phyloP scores from a whole-genome alignment of 805 yeast genomes.

The Lipomyces spencermartinsiae region DNA sequence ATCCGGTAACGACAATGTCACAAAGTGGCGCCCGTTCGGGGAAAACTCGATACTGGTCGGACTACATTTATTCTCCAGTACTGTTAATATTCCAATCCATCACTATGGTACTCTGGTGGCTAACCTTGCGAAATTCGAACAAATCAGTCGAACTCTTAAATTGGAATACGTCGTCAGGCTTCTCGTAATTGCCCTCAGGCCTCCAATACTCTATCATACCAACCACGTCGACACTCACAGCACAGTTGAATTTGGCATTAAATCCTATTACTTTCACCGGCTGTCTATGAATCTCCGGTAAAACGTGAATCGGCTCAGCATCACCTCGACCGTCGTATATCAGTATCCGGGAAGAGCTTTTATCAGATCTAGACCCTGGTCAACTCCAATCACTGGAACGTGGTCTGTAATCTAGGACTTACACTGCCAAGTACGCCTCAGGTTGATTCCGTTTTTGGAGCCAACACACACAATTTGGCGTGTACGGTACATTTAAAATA shows the following conservation, averaged over 20 bases:
- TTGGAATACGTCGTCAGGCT: constrained; percentile 45
- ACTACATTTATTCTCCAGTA: constrained; percentile 38
- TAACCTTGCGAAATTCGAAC: constrained; percentile 47
- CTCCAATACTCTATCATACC: constrained; percentile 52
- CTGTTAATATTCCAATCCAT: background rate
- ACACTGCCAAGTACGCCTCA: constrained; percentile 32
- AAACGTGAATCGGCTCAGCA: constrained; percentile 27
- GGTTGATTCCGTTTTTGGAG: constrained; percentile 35
- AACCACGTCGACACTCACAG: constrained; percentile 43
- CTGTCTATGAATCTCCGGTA: constrained; percentile 40
- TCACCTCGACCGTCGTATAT: constrained; percentile 41
- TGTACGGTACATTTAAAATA: constrained; percentile 43
- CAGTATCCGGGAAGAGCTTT: constrained; percentile 32
- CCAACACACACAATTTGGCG: constrained; percentile 44
- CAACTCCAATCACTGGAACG: background rate
- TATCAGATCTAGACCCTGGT: constrained; percentile 32
- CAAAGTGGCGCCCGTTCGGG: constrained; percentile 45
- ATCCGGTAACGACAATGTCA: constrained; percentile 46
- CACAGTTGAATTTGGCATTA: constrained; percentile 41
- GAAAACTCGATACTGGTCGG: constrained; percentile 42
- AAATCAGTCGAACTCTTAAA: constrained; percentile 52
- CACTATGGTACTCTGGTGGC: background rate
- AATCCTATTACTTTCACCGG: constrained; percentile 42
- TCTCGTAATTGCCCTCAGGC: constrained; percentile 34
- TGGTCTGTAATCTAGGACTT: background rate